Evolutionary conservation across 345 rosid species (phyloP).

Genomic region (Gossypium mustelinum): DNA sequence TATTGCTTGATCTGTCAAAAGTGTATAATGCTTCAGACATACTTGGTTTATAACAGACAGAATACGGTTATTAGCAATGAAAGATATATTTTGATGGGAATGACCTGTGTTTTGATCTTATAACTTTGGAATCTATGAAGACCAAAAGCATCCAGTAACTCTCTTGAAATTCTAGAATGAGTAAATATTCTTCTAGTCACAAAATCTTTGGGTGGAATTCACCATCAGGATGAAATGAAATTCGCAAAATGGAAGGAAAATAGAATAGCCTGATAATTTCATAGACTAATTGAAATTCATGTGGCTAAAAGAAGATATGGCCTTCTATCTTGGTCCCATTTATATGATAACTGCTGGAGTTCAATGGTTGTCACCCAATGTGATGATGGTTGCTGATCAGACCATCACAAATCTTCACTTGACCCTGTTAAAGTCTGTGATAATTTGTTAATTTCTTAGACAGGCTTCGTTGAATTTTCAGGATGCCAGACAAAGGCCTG

Average conservation of each 20-base stretch:
- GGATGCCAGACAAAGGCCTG: constrained; percentile 99
- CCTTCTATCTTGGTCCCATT: background rate
- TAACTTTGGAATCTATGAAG: background rate
- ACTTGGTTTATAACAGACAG: background rate
- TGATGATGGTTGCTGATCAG: background rate
- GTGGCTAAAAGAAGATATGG: background rate
- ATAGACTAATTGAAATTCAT: background rate
- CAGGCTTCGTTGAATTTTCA: constrained; percentile 31
- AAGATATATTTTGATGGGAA: background rate
- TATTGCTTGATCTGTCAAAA: background rate
- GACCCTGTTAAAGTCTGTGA: background rate
- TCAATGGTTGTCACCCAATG: background rate
- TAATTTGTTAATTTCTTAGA: constrained; percentile 9
- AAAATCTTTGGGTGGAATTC: background rate
- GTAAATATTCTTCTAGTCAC: background rate
- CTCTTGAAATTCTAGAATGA: background rate
- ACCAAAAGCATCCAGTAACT: background rate
- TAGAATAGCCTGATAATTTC: background rate
- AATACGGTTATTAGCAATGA: background rate
- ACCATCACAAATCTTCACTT: background rate
- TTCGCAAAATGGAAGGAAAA: background rate
- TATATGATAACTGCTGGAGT: background rate
- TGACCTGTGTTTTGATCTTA: background rate
- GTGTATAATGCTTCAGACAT: background rate
- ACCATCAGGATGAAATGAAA: background rate